Base-by-base conservation (phyloP, 805 yeast species). In the Jamesozyma spencerorum region DNA sequence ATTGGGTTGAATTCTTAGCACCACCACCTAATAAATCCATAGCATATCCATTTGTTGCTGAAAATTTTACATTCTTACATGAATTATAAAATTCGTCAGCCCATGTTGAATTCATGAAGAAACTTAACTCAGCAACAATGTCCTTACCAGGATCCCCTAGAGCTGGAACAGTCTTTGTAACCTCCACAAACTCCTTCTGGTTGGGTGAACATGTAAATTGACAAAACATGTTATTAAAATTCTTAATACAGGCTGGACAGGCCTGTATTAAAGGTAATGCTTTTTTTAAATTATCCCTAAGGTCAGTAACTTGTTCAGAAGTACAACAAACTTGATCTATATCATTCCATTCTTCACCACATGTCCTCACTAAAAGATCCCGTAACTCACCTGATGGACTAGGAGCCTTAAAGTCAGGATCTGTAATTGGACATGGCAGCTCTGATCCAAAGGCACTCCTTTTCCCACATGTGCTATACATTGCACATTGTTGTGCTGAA, bases 1-100 rank as follows among this genome's bases (percentile, higher is more conserved):
- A 90, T 40, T 77, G 76, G 26, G 67, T 51, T 58, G 76, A 84
- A 50, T 79, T 75, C 40, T 69, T 72, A 2, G 97, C 97, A 1
- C 97, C 97, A n/a, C 98, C 98, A 6, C 98, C 98, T 32, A 90
- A 80, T 31, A 90, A 69, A 57, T 90, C 97, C 97, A 90, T 87
- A 8, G 96, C 97, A 53, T 74, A 85, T 2, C 97, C 96, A 60
- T 88, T 90, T 2, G 97, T 87, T 6, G 96, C 95, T 3, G 90
- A 78, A 59, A 92, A 88, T 63, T 90, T 87, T 57, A 90, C 81
- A 47, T 80, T 77, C 50, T 83, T 83, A 65, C 98, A 90, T 1
- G 95, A 85, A 42, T 87, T 82, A 56, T 67, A 90, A 52, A 90
- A 77, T 1, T 53, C 66, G 0, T 68, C 52, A 0, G 95, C 95